Base-by-base conservation (phyloP, 108 stramenopile genomes). In the Nitzschia putrida region DNA sequence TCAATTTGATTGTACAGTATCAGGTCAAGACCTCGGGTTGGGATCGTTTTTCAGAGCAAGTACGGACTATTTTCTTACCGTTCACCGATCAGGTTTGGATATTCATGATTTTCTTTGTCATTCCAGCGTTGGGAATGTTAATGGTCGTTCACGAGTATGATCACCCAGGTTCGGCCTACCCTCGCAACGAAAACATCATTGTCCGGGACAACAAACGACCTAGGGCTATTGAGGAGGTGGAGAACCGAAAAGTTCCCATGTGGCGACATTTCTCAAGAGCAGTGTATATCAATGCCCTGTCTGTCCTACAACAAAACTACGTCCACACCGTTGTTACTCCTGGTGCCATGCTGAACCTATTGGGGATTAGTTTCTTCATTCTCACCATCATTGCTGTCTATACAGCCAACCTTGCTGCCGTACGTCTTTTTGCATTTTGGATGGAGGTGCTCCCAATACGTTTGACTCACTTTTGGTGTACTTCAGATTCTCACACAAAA, bases 371-470 rank as follows among this genome's bases (percentile, higher is more conserved):
- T 5, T 74, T 68, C 42, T 74, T 74, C 8, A 68, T 68, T 39
- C 67, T 74, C 22, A 68, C 66, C 1, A 74, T 74, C 37, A 24
- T 74, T 13, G 38, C 73, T 6, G 73, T 74, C 10, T 74, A 68
- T 23, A 74, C 63, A 21, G 73, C 61, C 55, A 74, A 74, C 45
- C 53, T 74, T 2, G 66, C 73, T 3, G 67, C 73, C 21, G 55
- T 74, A 10, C 22, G 47, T 74, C 0, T 38, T 57, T 25, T 16
- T 16, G 22, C 18, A 74, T 16, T 16, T 14, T 43, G 45, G 34
- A 50, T 53, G 29, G 1, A 34, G 7, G 53, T 49, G 11, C 44
- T 44, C 44, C 14, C 47, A 49, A 49, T 49, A 44, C 11, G n/a
- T 2, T 18, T 3, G 6, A 49, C 47, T 16, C 2, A 49, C 47